phyloP scores from a whole-genome alignment of 2,329 filamentous ascomycete genomes.

The Ceratocystis huliohia region DNA sequence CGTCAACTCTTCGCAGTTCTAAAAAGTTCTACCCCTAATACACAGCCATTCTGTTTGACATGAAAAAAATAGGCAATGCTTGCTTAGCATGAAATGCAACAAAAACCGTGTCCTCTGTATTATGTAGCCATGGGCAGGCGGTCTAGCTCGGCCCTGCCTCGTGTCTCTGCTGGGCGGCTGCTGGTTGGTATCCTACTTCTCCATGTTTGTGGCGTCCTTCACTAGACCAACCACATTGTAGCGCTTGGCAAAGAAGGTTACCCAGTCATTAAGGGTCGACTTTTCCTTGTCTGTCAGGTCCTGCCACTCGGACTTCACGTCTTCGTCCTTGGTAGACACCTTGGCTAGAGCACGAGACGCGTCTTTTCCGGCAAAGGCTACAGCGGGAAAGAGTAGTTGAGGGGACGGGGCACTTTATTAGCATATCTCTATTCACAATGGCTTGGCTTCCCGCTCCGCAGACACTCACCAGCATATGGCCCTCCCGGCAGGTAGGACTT shows the following conservation, averaged over 20 bases:
- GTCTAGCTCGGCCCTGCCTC: no score
- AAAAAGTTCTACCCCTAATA: neutral
- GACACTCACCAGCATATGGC: slow-evolving; percentile 63
- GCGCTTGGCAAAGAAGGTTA: slow-evolving; percentile 89
- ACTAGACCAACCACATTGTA: slow-evolving; percentile 78
- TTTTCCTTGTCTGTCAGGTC: slow-evolving; percentile 77
- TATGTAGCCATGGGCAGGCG: neutral
- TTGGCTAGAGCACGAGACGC: slow-evolving; percentile 81
- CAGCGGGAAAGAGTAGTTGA: neutral
- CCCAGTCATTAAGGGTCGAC: slow-evolving; percentile 77
- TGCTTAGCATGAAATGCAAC: neutral
- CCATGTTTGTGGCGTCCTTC: slow-evolving; percentile 46
- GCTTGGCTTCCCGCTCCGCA: neutral
- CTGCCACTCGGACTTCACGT: slow-evolving; percentile 71
- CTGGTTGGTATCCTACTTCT: slow-evolving; percentile 24
- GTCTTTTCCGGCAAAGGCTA: slow-evolving; percentile 93
- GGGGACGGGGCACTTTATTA: neutral
- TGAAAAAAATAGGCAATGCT: no score
- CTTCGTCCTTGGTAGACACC: slow-evolving; percentile 74
- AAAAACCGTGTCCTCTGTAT: neutral
- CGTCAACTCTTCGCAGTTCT: no score
- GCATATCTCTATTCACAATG: neutral
- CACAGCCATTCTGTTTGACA: neutral
- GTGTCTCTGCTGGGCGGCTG: neutral
- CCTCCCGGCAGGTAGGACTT: slow-evolving; percentile 71